These are phyloP conservation scores for Aspergillus calidoustus DNA, from an alignment of 2,329 filamentous ascomycete genomes.

Conservation along the genomic window DNA sequence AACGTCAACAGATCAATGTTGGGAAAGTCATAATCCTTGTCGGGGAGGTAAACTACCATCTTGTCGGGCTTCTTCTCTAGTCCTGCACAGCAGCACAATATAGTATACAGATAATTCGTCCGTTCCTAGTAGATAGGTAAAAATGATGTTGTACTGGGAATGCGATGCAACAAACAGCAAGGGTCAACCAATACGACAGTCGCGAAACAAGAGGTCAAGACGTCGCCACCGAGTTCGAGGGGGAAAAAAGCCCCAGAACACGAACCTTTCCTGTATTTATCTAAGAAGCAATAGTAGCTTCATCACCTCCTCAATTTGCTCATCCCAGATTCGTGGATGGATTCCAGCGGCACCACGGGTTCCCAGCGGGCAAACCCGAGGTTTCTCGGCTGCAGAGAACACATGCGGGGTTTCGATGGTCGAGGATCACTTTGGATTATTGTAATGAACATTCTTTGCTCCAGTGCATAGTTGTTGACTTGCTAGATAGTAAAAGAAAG, in stretches of 20 bases:
- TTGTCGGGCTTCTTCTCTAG: not conserved
- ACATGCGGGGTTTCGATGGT: slow-evolving; percentile 11
- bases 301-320: not conserved
- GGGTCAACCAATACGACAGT: not conserved
- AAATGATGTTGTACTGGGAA: not conserved
- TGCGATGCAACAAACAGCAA: not conserved
- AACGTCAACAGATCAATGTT: slow-evolving; percentile 20
- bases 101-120: not conserved
- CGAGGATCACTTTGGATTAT: not conserved
- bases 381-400: slow-evolving; percentile 18
- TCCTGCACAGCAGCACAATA: not conserved
- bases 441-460: not conserved
- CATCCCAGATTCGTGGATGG: not conserved
- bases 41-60: slow-evolving; percentile 22
- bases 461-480: not conserved
- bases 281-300: not conserved
- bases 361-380: slow-evolving; percentile 7
- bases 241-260: not conserved
- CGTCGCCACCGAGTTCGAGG: not conserved
- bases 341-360: slow-evolving; percentile 11
- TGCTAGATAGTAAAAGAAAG: not conserved
- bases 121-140: not conserved
- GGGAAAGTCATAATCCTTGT: slow-evolving; percentile 21
- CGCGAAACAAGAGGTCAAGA: not conserved
- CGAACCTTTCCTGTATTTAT: not conserved